These are phyloP conservation scores for Ichthyophthirius multifiliis DNA, from an alignment of 169 alveolate genomes.

Conservation along the genomic window DNA sequence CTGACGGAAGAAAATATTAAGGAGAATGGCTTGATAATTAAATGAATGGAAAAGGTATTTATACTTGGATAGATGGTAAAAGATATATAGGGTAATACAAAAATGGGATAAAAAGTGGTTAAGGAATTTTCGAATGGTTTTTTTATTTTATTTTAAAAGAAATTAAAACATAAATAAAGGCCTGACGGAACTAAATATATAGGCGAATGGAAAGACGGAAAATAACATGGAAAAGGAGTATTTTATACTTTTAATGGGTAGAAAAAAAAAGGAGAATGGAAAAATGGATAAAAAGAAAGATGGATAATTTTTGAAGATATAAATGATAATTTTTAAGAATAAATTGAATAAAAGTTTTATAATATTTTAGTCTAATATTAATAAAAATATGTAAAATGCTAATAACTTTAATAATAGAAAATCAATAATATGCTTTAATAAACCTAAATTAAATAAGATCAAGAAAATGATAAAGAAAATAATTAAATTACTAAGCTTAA, in stretches of 20 bases:
- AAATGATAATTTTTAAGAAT: constrained; percentile 13
- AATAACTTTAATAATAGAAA: too few relatives aligned
- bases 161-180: background rate
- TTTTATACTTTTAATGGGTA: constrained; percentile 35
- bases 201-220: constrained; percentile 69
- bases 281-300: constrained; percentile 63
- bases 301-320: constrained; percentile 46
- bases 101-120: constrained; percentile 56
- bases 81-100: constrained; percentile 56
- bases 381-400: too few relatives aligned
- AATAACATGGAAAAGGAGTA: constrained; percentile 70
- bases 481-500: too few relatives aligned
- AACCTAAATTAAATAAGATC: too few relatives aligned
- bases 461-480: too few relatives aligned
- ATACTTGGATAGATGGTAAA: constrained; percentile 61
- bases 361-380: too few relatives aligned
- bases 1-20: constrained; percentile 59
- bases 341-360: constrained; percentile 18
- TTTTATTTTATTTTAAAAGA: background rate
- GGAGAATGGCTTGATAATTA: constrained; percentile 57
- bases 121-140: constrained; percentile 60
- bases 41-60: constrained; percentile 56
- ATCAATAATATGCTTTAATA: too few relatives aligned
- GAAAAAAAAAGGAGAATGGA: constrained; percentile 61
- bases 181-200: constrained; percentile 66